A percentile compares a stretch with the other conserved stretches of the same genome.
These are phyloP conservation scores for Aspergillus mulundensis DNA, from an alignment of 495 filamentous ascomycete species.

Conservation along the genomic window DNA sequence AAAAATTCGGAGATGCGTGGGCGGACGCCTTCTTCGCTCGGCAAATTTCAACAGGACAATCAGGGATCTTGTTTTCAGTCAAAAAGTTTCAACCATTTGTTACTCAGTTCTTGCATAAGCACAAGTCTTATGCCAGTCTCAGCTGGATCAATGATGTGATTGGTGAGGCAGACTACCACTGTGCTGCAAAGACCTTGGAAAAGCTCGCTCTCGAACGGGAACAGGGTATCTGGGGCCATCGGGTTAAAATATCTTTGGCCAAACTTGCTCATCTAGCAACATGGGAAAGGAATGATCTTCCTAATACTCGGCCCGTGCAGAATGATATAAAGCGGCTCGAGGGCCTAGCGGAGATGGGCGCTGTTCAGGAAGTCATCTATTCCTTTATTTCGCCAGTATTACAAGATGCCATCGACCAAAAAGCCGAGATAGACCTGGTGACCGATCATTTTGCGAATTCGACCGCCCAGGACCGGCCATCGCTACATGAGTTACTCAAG, in stretches of 20 bases:
- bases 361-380: slow-evolving; percentile 72
- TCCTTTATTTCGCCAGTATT: slow-evolving; percentile 54
- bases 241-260: slow-evolving; percentile 81
- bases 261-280: slow-evolving; percentile 74
- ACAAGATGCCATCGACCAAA: slow-evolving; percentile 66
- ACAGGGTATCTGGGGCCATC: slow-evolving; percentile 79
- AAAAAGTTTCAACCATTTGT: slow-evolving; percentile 61
- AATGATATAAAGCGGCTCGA: slow-evolving; percentile 47
- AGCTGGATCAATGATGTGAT: slow-evolving; percentile 91
- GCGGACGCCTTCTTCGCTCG: slow-evolving; percentile 76
- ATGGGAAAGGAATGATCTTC: slow-evolving; percentile 28
- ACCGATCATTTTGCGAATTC: slow-evolving; percentile 60
- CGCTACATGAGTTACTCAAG: slow-evolving; percentile 60
- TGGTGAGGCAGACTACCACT: slow-evolving; percentile 64
- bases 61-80: slow-evolving; percentile 61
- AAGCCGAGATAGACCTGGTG: slow-evolving; percentile 70
- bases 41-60: slow-evolving; percentile 60
- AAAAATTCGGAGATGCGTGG: slow-evolving; percentile 69
- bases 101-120: slow-evolving; percentile 69
- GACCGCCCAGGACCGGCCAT: slow-evolving; percentile 55
- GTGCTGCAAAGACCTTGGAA: slow-evolving; percentile 64
- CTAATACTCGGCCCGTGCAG: slow-evolving; percentile 22
- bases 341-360: slow-evolving; percentile 58
- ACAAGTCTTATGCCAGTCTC: slow-evolving; percentile 67
- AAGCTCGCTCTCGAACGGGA: slow-evolving; percentile 62